Evolutionary conservation across 169 alveolate genomes (phyloP), one percentile per base, ranked within the genome.

Genomic region (Perkinsus olseni): DNA sequence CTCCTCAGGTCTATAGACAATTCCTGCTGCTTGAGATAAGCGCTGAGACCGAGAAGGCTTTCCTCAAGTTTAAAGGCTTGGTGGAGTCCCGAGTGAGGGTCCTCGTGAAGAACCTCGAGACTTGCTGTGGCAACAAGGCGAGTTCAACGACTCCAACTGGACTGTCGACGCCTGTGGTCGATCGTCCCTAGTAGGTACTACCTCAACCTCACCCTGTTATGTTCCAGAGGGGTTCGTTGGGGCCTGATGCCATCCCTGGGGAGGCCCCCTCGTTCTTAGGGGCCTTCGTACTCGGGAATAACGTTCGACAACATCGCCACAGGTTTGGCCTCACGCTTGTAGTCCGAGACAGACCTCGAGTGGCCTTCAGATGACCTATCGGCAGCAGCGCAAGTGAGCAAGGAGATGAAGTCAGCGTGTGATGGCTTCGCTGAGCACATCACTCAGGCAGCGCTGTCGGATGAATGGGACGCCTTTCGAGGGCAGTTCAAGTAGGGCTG

Each of bases 51-150:
- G 82, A 62, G 31, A 62, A 62, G 82, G 82, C 82, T 13, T 62
- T 62, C 82, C 31, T 62, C 91, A 95, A 93, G 92, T 97, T 98
- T 97, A 95, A 96, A 51, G 98, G 98, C 0, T 96, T 98, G 98
- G 96, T 97, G 40, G 98, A 96, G 91, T 96, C 97, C 91, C 94
- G 97, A 93, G 94, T 97, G 93, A 93, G 98, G 39, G 93, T 96
- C 39, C 94, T 97, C 50, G 96, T 97, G 36, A 96, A 96, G 92
- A 97, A 96, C 91, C 91, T 97, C 91, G 98, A 97, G 92, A 93
- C 95, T 13, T 62, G 82, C 82, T 62, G 82, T 24, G 82, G 82
- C 82, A 8, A 62, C 34, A 62, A 62, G 82, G 82, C 17, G 31
- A 62, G 50, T 11, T 40, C 50, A 40, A 8, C 82, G 8, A 13